Conservation (phyloP, 2,329 filamentous ascomycete species). For the Diaporthe caulivora region DNA sequence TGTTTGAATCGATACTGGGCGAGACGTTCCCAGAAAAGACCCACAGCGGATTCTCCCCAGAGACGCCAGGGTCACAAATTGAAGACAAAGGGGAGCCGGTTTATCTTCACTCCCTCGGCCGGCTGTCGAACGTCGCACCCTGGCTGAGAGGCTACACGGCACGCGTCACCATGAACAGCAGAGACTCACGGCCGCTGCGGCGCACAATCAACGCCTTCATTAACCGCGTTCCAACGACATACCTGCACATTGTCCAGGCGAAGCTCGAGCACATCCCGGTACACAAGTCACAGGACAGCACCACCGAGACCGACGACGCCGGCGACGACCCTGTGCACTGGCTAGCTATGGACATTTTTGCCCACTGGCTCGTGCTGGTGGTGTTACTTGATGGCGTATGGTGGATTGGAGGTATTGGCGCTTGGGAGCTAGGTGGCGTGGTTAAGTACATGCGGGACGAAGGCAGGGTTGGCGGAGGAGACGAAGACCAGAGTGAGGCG, state of each 20-base stretch:
- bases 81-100: neutral
- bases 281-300: neutral
- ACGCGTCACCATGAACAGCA: slow-evolving; percentile 48
- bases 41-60: neutral
- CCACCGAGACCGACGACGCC: neutral
- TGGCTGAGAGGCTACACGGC: slow-evolving; percentile 53
- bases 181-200: slow-evolving; percentile 49
- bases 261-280: slow-evolving; percentile 44
- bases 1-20: slow-evolving; percentile 43
- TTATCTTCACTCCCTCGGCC: slow-evolving; percentile 39
- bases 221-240: slow-evolving; percentile 52
- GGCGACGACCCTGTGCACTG: slow-evolving; percentile 38
- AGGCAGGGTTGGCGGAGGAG: slow-evolving; percentile 29
- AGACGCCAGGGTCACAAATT: neutral
- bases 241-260: slow-evolving; percentile 50
- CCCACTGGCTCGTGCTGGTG: slow-evolving; percentile 54
- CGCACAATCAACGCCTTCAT: slow-evolving; percentile 56
- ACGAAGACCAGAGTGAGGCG: slow-evolving; percentile 36
- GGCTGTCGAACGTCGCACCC: slow-evolving; percentile 45
- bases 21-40: slow-evolving; percentile 38
- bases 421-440: slow-evolving; percentile 50
- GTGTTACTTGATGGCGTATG: slow-evolving; percentile 54
- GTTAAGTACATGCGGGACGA: slow-evolving; percentile 39
- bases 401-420: slow-evolving; percentile 54
- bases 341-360: slow-evolving; percentile 53